A percentile compares a stretch with the other conserved stretches of the same genome.
Evolutionary conservation across 2,329 filamentous ascomycete species (phyloP).

Genomic region (Knufia petricola): DNA sequence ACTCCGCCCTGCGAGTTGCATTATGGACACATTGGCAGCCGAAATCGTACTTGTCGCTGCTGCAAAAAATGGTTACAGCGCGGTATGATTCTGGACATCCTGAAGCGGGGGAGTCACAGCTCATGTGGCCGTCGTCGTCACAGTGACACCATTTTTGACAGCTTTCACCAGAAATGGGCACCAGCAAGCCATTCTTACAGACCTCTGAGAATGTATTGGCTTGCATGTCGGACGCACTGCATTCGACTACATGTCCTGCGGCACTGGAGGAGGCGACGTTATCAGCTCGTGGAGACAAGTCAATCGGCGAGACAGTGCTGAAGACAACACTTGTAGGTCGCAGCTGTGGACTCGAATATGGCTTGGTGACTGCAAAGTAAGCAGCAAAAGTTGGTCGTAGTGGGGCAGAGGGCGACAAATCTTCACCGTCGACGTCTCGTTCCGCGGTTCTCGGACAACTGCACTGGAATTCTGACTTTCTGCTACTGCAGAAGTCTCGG

Average conservation of each 20-base stretch:
- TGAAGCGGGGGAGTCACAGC: background rate
- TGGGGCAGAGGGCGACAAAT: too few species aligned
- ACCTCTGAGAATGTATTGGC: too few species aligned
- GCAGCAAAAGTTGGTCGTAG: too few species aligned
- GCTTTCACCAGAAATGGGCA: background rate
- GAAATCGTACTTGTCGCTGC: background rate
- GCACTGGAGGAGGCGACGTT: too few species aligned
- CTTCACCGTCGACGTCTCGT: too few species aligned
- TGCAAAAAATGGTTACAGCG: background rate
- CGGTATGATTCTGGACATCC: background rate
- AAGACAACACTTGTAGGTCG: background rate
- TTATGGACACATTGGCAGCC: background rate
- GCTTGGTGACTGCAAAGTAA: too few species aligned
- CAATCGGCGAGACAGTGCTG: too few species aligned
- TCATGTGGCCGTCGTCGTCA: background rate
- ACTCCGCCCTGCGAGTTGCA: too few species aligned
- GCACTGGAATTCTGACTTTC: too few species aligned
- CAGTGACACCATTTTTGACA: background rate
- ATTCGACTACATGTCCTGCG: background rate
- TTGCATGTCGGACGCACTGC: background rate
- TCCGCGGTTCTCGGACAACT: too few species aligned
- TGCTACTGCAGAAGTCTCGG: too few species aligned
- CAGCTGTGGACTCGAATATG: background rate
- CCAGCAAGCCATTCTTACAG: background rate
- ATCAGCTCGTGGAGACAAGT: too few species aligned